Evolutionary conservation across 148 eudicot genomes (phyloP), one percentile per base, ranked within the genome.

Genomic region (Pharnaceum exiguum): DNA sequence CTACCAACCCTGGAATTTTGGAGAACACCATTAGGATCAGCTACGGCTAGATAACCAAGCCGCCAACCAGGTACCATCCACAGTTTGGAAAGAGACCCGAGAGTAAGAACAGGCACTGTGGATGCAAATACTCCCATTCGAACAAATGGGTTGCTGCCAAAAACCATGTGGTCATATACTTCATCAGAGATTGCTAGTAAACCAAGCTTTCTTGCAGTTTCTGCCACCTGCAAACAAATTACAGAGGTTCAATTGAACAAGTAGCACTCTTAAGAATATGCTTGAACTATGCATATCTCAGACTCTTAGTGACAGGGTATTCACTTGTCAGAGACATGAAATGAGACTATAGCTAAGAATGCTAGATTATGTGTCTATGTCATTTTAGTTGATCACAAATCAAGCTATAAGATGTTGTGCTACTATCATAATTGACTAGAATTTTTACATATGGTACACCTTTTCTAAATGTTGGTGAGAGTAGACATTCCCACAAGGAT

Each of bases 21-120:
- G 38, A 87, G 79, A 49, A 79, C 66, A 60, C 74, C 74, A 53
- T 66, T 59, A 4, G 82, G 67, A 71, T 87, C 95, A 67, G 71
- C 71, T 0, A 61, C 56, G 58, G 69, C 83, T 39, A 84, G 77
- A 90, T 90, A 87, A 58, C 95, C 95, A 61, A 81, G 77, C 18
- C 95, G 75, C 90, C 95, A 87, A 55, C 95, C 95, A n/a, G 95
- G 95, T 66, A 84, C 90, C 13, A 82, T 60, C 95, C 95, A 84
- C 51, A 81, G 75, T 56, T 87, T 87, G 2, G 95, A 87, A 53
- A 87, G 67, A 10, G 95, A 87, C 1, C 95, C 95, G 26, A 87
- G 51, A 0, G 95, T 87, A 22, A 87, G 45, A 15, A 87, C 79
- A 7, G 90, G 95, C 7, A 47, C 78, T 33, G 75, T 71, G 25